Evolutionary conservation across 225 moss, liverwort and hornwort genomes (phyloP).

Genomic region (Rhytidiadelphus loreus): DNA sequence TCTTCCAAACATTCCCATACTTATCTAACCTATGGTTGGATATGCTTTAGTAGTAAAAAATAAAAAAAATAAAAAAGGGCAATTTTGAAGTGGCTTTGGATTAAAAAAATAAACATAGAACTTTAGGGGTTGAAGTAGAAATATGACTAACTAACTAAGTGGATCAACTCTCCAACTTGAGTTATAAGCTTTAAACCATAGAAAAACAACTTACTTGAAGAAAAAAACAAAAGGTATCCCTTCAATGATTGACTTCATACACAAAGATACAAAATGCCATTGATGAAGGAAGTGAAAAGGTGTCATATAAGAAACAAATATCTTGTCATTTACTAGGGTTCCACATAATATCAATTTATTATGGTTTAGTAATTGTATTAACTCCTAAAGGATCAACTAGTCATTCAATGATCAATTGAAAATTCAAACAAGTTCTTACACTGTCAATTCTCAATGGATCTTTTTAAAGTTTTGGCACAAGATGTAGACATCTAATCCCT

Average conservation of each 20-base stretch:
- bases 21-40: background rate
- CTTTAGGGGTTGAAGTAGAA: background rate
- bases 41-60: background rate
- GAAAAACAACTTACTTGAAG: background rate
- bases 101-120: background rate
- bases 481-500: background rate
- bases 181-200: background rate
- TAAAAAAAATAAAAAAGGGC: no score
- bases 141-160: background rate
- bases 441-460: background rate
- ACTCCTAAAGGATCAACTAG: background rate
- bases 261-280: background rate
- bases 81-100: background rate
- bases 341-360: background rate
- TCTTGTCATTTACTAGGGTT: background rate
- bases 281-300: background rate
- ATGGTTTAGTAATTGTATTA: background rate
- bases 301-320: background rate
- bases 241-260: fast-evolving
- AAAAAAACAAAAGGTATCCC: fast-evolving
- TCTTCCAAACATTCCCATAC: background rate
- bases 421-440: background rate
- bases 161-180: background rate
- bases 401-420: background rate
- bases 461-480: background rate